Evolutionary conservation across 805 yeast species (phyloP).

Genomic region (Saturnispora kantuleensis): DNA sequence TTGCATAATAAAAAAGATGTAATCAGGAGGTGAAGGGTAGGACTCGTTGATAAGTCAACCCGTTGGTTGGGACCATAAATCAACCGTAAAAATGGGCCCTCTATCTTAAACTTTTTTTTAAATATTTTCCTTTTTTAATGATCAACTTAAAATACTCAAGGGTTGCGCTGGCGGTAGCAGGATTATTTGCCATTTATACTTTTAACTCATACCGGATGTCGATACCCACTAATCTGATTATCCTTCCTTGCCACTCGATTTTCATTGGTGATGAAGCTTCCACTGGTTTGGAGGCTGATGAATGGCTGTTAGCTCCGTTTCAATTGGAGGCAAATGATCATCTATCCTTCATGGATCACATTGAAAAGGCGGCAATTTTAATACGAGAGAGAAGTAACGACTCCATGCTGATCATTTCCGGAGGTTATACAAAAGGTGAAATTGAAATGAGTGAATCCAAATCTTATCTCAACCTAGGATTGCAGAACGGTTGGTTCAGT

Average conservation of each 20-base stretch:
- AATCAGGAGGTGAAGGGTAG: too few relatives aligned
- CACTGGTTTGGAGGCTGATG: constrained; percentile 36
- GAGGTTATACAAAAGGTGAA: constrained; percentile 59
- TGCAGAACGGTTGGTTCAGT: constrained; percentile 22
- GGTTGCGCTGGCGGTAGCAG: neutral
- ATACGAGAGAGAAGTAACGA: constrained; percentile 19
- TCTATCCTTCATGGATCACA: constrained; percentile 52
- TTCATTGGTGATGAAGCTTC: constrained; percentile 11
- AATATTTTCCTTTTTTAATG: neutral
- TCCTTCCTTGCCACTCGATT: constrained; percentile 39
- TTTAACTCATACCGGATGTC: neutral
- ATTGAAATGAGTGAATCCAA: constrained; percentile 46
- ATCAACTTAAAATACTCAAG: neutral
- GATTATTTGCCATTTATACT: neutral
- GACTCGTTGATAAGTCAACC: too few relatives aligned
- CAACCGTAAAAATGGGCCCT: too few relatives aligned
- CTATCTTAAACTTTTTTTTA: too few relatives aligned
- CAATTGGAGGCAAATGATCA: constrained; percentile 67
- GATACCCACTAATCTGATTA: constrained; percentile 24
- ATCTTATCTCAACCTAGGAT: constrained; percentile 43
- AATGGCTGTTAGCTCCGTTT: constrained; percentile 62
- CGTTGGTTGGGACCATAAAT: too few relatives aligned
- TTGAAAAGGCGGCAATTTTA: constrained; percentile 33
- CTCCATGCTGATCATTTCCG: constrained; percentile 28
- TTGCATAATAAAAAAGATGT: too few relatives aligned